Conservation (phyloP, 2,329 filamentous ascomycete genomes). For the Trichoderma sp. region DNA sequence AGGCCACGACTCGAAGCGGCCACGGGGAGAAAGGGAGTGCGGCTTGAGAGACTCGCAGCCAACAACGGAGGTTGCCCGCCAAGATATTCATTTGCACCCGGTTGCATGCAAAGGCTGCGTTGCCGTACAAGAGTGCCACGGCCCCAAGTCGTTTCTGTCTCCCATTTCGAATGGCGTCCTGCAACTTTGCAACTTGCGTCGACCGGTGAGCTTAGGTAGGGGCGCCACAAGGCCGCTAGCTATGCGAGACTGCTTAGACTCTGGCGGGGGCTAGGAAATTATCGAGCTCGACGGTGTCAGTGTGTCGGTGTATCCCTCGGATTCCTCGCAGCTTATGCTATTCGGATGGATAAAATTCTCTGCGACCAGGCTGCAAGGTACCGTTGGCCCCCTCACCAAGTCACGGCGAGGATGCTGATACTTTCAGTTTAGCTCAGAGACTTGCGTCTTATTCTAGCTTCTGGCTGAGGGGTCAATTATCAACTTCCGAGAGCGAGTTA, state of each 20-base stretch:
- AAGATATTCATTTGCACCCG: neutral
- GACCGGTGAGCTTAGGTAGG: slow-evolving; percentile 27
- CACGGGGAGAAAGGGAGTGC: neutral
- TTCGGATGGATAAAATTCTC: neutral
- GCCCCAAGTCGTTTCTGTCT: neutral
- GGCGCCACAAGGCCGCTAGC: slow-evolving; percentile 27
- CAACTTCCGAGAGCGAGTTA: neutral
- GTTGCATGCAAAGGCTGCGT: neutral
- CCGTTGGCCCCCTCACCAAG: slow-evolving; percentile 5
- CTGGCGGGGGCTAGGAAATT: slow-evolving; percentile 6
- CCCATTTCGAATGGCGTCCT: neutral
- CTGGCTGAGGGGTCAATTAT: neutral
- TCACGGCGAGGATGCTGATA: slow-evolving; percentile 19
- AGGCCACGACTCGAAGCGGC: neutral
- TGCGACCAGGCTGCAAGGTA: slow-evolving; percentile 22
- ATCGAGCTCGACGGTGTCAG: slow-evolving; percentile 6
- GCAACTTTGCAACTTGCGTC: slow-evolving; percentile 4
- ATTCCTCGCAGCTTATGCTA: slow-evolving; percentile 2
- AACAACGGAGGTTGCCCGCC: neutral
- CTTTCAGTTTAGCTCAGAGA: slow-evolving; percentile 1
- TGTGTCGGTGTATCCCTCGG: neutral
- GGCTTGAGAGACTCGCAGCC: neutral
- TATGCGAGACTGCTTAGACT: slow-evolving; percentile 1
- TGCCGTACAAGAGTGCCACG: neutral
- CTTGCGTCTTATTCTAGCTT: neutral